Percentiles rank a stretch among this genome's conserved stretches.
Evolutionary conservation across 148 eudicot genomes (phyloP).

Genomic region (Fallopia convolvulus): DNA sequence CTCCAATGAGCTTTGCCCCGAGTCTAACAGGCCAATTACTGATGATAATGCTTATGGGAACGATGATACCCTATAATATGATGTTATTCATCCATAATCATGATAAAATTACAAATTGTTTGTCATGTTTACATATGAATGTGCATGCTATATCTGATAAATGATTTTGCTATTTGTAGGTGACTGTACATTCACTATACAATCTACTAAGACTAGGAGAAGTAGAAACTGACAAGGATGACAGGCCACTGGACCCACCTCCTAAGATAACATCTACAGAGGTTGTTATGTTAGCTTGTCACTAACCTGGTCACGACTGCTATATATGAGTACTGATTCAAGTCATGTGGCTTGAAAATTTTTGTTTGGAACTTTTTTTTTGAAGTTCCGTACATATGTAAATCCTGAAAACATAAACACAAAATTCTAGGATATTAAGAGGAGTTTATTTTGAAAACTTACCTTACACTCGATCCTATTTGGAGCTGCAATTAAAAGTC

Average conservation of each 20-base stretch:
- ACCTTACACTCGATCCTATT: no score
- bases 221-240: conserved; percentile 74
- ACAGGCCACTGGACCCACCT: conserved; percentile 78
- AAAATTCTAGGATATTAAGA: no score
- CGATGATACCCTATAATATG: not conserved
- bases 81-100: not conserved
- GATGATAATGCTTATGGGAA: conserved; percentile 8
- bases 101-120: not conserved
- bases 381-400: not conserved
- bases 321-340: not conserved
- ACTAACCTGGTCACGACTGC: not conserved
- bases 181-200: conserved; percentile 91
- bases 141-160: not conserved
- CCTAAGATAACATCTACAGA: conserved; percentile 76
- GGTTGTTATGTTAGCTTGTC: conserved; percentile 32
- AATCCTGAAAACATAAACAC: no score
- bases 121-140: not conserved
- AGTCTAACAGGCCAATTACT: not conserved
- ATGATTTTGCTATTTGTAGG: conserved; percentile 32
- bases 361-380: not conserved
- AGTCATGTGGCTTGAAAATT: conserved; percentile 1
- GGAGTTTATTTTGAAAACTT: no score
- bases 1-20: not conserved
- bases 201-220: conserved; percentile 83
- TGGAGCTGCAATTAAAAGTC: no score